Evolutionary conservation across 179 eudicot genomes (phyloP), one percentile per base, ranked within the genome.

Genomic region (Spergularia azorica): DNA sequence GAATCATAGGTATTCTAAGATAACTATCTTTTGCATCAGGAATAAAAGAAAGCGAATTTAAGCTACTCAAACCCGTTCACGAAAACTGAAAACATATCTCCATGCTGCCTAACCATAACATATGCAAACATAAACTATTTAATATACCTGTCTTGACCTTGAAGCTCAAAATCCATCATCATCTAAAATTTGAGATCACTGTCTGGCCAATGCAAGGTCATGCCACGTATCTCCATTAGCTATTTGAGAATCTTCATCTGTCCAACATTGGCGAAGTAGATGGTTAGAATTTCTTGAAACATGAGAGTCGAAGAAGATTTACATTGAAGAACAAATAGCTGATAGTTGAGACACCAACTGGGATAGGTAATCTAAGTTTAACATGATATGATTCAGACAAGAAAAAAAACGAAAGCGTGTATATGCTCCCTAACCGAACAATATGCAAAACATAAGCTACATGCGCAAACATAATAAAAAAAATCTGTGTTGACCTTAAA

Each of bases 151-250:
- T 5, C 58, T n/a, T n/a, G n/a, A n/a, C n/a, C n/a, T n/a, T n/a
- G n/a, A n/a, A n/a, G n/a, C n/a, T n/a, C n/a, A n/a, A n/a, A n/a
- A n/a, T n/a, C n/a, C n/a, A n/a, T n/a, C n/a, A n/a, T n/a, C 63
- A 50, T 65, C 71, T 54, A 21, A 15, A 43, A 41, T 51, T 72
- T 9, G 58, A n/a, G 46, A 32, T 90, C 78, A 85, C 65, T 86
- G 87, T 59, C 85, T 87, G 50, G 86, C 89, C 81, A 89, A 73
- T 15, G 91, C 91, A 80, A 89, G 93, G 80, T 91, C 96, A 21
- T 82, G 92, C 96, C 96, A 91, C 41, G 83, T 81, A 82, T 91
- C 92, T 76, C 82, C 85, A 21, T 85, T 86, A 63, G 83, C 77
- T 79, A 66, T 84, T 63, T 84, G 90, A 75, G 82, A 62, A 81